Percentiles rank a stretch among this genome's conserved stretches.
Conservation (phyloP, 768 basidiomycete species). For the Fomitopsis pulvina region DNA sequence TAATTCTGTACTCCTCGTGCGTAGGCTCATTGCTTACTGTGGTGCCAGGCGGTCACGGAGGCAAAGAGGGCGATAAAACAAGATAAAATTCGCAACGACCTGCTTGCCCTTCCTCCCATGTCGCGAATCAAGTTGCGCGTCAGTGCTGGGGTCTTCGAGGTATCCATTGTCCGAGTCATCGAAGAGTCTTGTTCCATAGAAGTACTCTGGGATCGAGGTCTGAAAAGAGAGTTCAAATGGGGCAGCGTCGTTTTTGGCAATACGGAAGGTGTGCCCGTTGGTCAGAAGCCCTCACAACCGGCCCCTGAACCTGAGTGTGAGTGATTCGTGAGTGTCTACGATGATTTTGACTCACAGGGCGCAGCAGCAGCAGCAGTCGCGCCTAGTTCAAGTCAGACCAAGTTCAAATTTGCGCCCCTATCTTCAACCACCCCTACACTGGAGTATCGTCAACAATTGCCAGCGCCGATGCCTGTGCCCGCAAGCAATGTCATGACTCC, state of each 20-base stretch:
- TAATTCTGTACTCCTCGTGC: background rate
- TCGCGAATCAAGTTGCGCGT: conserved; percentile 80
- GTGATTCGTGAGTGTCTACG: conserved; percentile 14
- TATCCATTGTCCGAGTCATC: conserved; percentile 65
- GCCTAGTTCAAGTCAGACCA: background rate
- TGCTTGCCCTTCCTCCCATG: conserved; percentile 64
- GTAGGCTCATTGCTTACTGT: background rate
- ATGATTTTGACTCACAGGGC: no score
- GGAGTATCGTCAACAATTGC: conserved; percentile 3
- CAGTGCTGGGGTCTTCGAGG: conserved; percentile 81
- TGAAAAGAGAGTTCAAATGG: conserved; percentile 80
- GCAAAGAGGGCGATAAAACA: conserved; percentile 70
- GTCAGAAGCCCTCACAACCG: conserved; percentile 61
- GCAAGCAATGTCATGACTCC: background rate
- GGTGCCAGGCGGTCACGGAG: conserved; percentile 60
- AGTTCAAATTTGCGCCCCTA: background rate
- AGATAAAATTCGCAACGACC: conserved; percentile 62
- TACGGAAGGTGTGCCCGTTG: conserved; percentile 56
- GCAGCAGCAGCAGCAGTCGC: background rate
- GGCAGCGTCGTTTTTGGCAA: conserved; percentile 73
- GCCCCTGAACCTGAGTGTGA: conserved; percentile 40
- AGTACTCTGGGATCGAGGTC: conserved; percentile 73
- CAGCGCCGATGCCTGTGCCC: conserved; percentile 9
- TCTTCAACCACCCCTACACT: background rate
- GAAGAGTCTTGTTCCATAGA: conserved; percentile 67